Evolutionary conservation across 129 eudicot species (phyloP), one percentile per base, ranked within the genome.

Genomic region (Oenanthe sinensis): DNA sequence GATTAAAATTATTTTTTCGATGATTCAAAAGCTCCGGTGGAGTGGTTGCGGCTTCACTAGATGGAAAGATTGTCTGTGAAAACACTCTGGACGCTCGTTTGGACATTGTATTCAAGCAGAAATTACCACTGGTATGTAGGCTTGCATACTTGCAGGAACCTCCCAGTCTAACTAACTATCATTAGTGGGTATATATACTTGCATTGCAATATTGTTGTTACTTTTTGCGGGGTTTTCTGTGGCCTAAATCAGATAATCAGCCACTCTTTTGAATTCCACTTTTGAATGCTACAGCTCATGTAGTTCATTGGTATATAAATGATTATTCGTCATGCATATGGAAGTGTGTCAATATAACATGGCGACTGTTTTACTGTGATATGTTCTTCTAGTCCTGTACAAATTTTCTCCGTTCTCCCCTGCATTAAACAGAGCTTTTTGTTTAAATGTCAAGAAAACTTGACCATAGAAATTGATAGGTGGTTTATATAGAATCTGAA

Each of bases 1-100:
- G 43, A 74, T 46, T 40, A 37, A 70, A 11, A 30, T 75, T 80
- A 47, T 74, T 14, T 73, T 44, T 63, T 73, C 4, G 20, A 63
- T 74, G 40, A 49, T 77, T 20, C 72, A 63, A 72, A 81, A 91
- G 97, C 85, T 89, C 86, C 15, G 97, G 97, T 71, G 97, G 97
- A 40, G 87, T 91, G 46, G 97, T 91, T 75, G 43, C 89, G 84
- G 97, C 97, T 79, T 89, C 97, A 14, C 50, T 82, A 63, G 97
- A 91, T 72, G 97, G 97, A 79, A 91, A 89, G 85, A 87, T 91
- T 67, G 94, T 91, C 71, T 86, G 79, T 15, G 93, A 89, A 86
- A 89, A 89, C 83, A 86, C 93, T 12, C 81, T 89, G 74, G 90
- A 89, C 74, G 85, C 88, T 13, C 88, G 93, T 48, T 67, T 89